Evolutionary conservation across 306 rosid genomes (phyloP), one percentile per base, ranked within the genome.

Genomic region (Dryas octopetala): DNA sequence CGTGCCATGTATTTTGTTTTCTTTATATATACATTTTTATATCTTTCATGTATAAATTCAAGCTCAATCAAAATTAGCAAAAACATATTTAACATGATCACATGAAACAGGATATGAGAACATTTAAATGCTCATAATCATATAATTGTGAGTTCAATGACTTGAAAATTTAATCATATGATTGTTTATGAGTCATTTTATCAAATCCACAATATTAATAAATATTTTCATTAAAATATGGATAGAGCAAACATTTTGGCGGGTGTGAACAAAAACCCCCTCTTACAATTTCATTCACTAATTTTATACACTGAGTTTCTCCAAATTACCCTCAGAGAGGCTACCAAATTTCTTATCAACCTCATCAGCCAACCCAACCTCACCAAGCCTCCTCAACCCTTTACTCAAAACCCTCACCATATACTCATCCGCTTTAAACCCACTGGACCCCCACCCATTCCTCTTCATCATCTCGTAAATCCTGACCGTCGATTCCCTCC

Each of bases 401-500:
- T 74, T 87, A 0, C 90, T 79, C 93, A 91, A 82, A 74, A 88
- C 90, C 85, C 62, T 79, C 47, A 80, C 93, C 78, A 83, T 80
- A 58, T 88, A 86, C 67, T 94, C 91, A 63, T 94, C 96, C 2
- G 83, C 84, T 69, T 72, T 72, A 60, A 80, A 80, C 3, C 32
- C 65, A 11, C 11, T 61, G 5, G 73, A 70, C 3, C 96, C 88
- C 89, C 86, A 88, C n/a, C 90, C 97, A 60, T 82, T 78, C 43
- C 59, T 82, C 78, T 83, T 95, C 91, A 95, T 73, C 85, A 95
- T 19, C 73, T 62, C 79, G 17, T 90, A 95, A 66, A 91, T 88
- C 93, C 84, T 90, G 32, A 91, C 90, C 82, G 91, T 86, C 7
- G 97, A 86, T 69, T 90, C 97, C 75, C 84, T 89, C 50, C 93